phyloP scores from a whole-genome alignment of 176 grass and related monocot species.

The Oryza australiensis region DNA sequence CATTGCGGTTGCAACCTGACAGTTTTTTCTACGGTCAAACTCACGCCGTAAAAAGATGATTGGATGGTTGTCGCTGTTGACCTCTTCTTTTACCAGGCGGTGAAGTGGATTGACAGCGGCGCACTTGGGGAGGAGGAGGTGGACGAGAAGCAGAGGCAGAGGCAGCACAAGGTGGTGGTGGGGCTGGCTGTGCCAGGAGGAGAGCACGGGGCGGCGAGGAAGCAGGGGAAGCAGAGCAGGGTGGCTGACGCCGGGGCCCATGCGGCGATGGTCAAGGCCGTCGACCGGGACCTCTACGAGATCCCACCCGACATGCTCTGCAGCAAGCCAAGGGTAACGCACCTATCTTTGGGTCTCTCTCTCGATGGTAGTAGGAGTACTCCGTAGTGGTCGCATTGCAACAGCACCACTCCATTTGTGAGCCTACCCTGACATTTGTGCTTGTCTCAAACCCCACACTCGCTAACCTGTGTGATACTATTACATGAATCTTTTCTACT shows the following conservation, averaged over 20 bases:
- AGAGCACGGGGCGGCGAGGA: conserved; percentile 14
- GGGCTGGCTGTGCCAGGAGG: background rate
- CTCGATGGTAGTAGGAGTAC: too few species aligned
- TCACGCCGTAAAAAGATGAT: background rate
- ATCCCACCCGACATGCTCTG: conserved; percentile 50
- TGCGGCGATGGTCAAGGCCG: conserved; percentile 6
- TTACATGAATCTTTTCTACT: too few species aligned
- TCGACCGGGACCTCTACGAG: conserved; percentile 49
- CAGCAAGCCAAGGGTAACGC: conserved; percentile 27
- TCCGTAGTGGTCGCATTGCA: background rate
- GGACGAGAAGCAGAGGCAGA: conserved; percentile 15
- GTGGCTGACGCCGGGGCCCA: conserved; percentile 3
- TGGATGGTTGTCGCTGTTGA: background rate
- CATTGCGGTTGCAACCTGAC: background rate
- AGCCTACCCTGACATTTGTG: background rate
- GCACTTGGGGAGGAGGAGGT: background rate
- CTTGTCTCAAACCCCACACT: background rate
- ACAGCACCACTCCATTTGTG: too few species aligned
- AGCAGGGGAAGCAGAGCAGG: conserved; percentile 20
- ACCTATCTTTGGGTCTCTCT: background rate
- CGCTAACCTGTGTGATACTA: background rate
- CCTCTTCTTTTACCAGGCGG: background rate
- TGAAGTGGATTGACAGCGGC: conserved; percentile 15
- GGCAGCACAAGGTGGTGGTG: conserved; percentile 36
- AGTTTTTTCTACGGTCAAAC: background rate